phyloP scores from a whole-genome alignment of 257 asterid genomes.

The Handroanthus guayacan region DNA sequence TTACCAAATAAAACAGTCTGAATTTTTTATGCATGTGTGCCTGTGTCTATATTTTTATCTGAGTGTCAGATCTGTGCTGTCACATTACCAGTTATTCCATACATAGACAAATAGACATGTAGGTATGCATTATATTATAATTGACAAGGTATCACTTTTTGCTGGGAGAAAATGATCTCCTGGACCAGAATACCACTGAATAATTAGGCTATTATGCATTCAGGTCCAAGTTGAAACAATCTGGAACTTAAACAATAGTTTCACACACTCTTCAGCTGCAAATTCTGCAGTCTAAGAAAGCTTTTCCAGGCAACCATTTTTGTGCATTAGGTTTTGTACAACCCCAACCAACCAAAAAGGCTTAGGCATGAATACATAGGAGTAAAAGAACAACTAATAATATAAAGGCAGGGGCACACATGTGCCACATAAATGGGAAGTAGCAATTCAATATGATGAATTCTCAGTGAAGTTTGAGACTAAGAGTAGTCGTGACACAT shows the following conservation, averaged over 20 bases:
- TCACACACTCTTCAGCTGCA: neutral
- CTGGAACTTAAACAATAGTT: no score
- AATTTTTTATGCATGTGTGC: neutral
- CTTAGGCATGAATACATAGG: neutral
- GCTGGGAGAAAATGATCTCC: neutral
- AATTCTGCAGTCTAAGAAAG: neutral
- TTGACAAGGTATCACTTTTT: constrained; percentile 4
- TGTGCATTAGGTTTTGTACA: neutral
- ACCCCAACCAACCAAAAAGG: neutral
- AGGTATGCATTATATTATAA: neutral
- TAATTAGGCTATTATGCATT: no score
- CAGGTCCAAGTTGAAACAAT: no score
- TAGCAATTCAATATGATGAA: neutral
- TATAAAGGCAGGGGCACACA: neutral
- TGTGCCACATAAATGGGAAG: neutral
- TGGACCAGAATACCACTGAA: no score
- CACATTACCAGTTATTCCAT: neutral
- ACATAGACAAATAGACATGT: neutral
- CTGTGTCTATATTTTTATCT: neutral
- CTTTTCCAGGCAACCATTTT: neutral
- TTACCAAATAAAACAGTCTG: neutral
- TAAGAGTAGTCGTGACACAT: no score
- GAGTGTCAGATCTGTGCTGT: neutral
- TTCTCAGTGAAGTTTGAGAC: neutral
- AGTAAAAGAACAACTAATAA: neutral